A percentile compares a stretch with the other conserved stretches of the same genome.
These are phyloP conservation scores for Penicillium longicatenatum DNA, from an alignment of 495 filamentous ascomycete species.

Conservation along the genomic window DNA sequence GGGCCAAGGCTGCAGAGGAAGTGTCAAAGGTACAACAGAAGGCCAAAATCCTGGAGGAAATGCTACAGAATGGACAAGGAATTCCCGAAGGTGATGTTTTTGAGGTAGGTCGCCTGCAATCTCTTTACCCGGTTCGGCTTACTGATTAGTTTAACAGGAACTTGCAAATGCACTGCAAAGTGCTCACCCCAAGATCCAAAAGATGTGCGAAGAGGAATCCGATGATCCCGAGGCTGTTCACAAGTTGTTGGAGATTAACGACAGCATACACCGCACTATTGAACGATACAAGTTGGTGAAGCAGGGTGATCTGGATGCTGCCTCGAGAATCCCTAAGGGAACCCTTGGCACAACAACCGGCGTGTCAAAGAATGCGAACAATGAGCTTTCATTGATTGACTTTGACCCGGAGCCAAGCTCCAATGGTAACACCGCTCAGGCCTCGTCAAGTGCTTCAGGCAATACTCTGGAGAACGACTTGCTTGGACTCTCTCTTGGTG, in stretches of 20 bases:
- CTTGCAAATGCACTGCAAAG: constrained; percentile 88
- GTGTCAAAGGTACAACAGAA: constrained; percentile 91
- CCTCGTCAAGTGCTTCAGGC: constrained; percentile 24
- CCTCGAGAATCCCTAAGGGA: constrained; percentile 82
- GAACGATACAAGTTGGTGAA: constrained; percentile 93
- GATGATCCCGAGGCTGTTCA: constrained; percentile 95
- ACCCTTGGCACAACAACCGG: constrained; percentile 72
- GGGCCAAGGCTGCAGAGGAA: constrained; percentile 95
- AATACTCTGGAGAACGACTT: constrained; percentile 64
- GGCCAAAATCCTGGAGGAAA: constrained; percentile 87
- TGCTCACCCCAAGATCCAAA: constrained; percentile 97
- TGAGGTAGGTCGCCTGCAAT: constrained; percentile 54
- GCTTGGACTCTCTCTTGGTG: constrained; percentile 67
- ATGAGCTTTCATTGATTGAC: constrained; percentile 92
- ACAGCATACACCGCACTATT: constrained; percentile 96
- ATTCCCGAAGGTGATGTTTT: constrained; percentile 91
- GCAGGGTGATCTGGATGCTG: constrained; percentile 88
- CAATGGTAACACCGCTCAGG: constrained; percentile 47
- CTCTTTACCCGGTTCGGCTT: background rate
- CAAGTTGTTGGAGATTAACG: constrained; percentile 95
- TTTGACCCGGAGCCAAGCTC: constrained; percentile 65
- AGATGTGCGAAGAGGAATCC: constrained; percentile 98
- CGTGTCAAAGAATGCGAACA: constrained; percentile 71
- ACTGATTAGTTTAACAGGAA: constrained; percentile 53
- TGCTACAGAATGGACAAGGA: constrained; percentile 82